A percentile compares a stretch with the other conserved stretches of the same genome.
Evolutionary conservation across 1,284 basidiomycete genomes (phyloP).

Genomic region (Puccinia novopanici): DNA sequence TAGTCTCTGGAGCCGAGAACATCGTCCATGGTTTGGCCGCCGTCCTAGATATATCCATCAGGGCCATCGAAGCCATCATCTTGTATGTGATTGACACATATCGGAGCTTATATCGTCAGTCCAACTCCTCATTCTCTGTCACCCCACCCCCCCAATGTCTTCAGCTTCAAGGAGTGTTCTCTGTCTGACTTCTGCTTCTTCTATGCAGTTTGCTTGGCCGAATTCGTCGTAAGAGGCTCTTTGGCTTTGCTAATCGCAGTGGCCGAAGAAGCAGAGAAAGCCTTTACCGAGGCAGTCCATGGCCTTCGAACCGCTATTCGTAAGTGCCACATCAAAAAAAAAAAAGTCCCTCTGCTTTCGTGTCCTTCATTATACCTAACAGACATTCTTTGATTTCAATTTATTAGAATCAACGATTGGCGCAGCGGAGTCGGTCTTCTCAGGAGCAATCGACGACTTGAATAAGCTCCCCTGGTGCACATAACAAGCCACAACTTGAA

Average conservation of each 20-base stretch:
- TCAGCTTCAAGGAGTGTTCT: not conserved
- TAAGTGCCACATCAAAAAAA: slow-evolving; percentile 50
- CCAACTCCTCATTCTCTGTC: slow-evolving; percentile 11
- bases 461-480: slow-evolving; percentile 35
- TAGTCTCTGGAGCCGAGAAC: slow-evolving; percentile 52
- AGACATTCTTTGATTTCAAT: slow-evolving; percentile 52
- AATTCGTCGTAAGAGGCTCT: slow-evolving; percentile 56
- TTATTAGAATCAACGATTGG: slow-evolving; percentile 50
- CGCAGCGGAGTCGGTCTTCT: slow-evolving; percentile 47
- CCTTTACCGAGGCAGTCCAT: slow-evolving; percentile 53
- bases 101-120: slow-evolving; percentile 55
- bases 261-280: slow-evolving; percentile 54
- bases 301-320: slow-evolving; percentile 55
- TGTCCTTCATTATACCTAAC: slow-evolving; percentile 50
- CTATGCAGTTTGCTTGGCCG: slow-evolving; percentile 52
- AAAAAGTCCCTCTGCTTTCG: not conserved
- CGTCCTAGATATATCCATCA: slow-evolving; percentile 54
- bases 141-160: not conserved
- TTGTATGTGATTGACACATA: slow-evolving; percentile 57
- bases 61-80: slow-evolving; percentile 55
- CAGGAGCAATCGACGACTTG: slow-evolving; percentile 26
- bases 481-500: slow-evolving; percentile 25
- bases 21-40: slow-evolving; percentile 55
- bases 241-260: slow-evolving; percentile 56
- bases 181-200: not conserved